Evolutionary conservation across 1,284 basidiomycete genomes (phyloP).

Genomic region (Cerioporus squamosus): DNA sequence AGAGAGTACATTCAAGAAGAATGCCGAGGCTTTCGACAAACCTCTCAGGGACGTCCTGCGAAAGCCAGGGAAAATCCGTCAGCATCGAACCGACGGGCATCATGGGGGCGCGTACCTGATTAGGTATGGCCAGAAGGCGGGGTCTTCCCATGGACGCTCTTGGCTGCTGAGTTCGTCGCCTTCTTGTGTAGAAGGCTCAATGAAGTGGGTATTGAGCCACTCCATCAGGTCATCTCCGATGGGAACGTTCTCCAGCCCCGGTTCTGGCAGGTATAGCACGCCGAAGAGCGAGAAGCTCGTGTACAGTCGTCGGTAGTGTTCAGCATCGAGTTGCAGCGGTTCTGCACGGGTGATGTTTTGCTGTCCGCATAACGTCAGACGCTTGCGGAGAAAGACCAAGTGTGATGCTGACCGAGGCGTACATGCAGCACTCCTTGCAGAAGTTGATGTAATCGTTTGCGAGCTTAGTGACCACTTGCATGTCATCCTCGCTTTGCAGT

Average conservation of each 20-base stretch:
- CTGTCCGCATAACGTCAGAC: constrained; percentile 30
- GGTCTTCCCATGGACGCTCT: constrained; percentile 82
- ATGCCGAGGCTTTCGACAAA: constrained; percentile 75
- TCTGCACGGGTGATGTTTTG: constrained; percentile 51
- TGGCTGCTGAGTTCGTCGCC: constrained; percentile 80
- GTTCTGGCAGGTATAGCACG: constrained; percentile 83
- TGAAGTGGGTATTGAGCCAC: constrained; percentile 93
- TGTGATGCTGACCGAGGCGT: constrained; percentile 60
- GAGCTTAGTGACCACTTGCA: constrained; percentile 61
- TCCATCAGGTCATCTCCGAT: constrained; percentile 95
- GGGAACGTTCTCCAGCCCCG: constrained; percentile 83
- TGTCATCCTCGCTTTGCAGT: constrained; percentile 47
- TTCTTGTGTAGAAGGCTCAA: constrained; percentile 85
- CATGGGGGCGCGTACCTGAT: constrained; percentile 53
- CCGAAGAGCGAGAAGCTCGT: constrained; percentile 87
- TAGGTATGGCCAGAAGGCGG: constrained; percentile 86
- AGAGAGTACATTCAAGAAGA: constrained; percentile 73
- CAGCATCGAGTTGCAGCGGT: constrained; percentile 57
- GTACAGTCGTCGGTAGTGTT: constrained; percentile 75
- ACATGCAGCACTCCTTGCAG: constrained; percentile 73
- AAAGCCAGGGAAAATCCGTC: constrained; percentile 7
- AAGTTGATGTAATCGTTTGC: constrained; percentile 74
- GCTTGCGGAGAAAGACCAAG: background rate
- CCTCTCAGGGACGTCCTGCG: constrained; percentile 79
- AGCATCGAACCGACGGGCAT: background rate